Evolutionary conservation across 1,139 yeast genomes (phyloP).

Genomic region (Kurtzmaniella quercitrusa): DNA sequence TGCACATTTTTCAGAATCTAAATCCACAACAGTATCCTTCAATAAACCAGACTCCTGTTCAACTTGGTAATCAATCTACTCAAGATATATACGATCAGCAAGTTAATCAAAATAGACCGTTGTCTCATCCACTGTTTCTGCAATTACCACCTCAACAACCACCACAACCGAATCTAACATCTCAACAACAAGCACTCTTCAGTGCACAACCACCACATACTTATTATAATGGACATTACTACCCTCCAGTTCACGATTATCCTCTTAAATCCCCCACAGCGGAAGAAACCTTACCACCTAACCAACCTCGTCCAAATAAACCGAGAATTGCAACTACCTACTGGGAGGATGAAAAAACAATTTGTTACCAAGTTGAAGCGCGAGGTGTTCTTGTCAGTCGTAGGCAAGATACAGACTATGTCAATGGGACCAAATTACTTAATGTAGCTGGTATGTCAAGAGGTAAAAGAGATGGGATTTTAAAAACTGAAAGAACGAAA

Average conservation of each 20-base stretch:
- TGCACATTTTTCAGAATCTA: neutral
- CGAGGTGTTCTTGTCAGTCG: constrained; percentile 45
- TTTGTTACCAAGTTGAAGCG: constrained; percentile 48
- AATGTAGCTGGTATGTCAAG: constrained; percentile 95
- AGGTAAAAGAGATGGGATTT: constrained; percentile 91
- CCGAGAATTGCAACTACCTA: constrained; percentile 42
- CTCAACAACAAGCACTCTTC: constrained; percentile 4
- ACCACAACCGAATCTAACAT: constrained; percentile 4
- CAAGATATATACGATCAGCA: constrained; percentile 7
- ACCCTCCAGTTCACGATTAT: constrained; percentile 2
- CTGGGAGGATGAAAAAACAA: constrained; percentile 47
- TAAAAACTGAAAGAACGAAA: constrained; percentile 43
- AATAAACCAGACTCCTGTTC: neutral
- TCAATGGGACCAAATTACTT: constrained; percentile 60
- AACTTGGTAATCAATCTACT: constrained; percentile 13
- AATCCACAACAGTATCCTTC: neutral
- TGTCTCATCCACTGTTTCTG: neutral
- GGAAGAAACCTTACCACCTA: neutral
- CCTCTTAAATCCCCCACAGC: constrained; percentile 14
- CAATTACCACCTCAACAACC: neutral
- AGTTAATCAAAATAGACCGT: neutral
- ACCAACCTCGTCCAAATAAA: constrained; percentile 13
- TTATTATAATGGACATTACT: neutral
- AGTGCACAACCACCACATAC: constrained; percentile 5
- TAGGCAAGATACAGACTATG: constrained; percentile 47